A percentile compares a stretch with the other conserved stretches of the same genome.
Evolutionary conservation across 2,329 filamentous ascomycete genomes (phyloP).

Genomic region (Cercospora zeae-maydis): DNA sequence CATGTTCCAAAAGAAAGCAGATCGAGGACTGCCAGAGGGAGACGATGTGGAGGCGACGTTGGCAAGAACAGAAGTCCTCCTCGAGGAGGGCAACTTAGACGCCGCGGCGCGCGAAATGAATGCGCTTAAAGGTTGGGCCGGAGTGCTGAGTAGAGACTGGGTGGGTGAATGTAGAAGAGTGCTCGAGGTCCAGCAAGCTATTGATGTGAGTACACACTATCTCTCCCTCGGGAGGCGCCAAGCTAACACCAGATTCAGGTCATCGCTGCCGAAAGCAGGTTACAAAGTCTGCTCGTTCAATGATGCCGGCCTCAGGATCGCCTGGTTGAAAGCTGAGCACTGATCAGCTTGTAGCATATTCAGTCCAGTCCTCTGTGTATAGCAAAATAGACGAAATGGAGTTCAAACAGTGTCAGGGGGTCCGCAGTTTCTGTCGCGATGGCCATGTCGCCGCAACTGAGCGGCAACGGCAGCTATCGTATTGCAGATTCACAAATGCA

Average conservation of each 20-base stretch:
- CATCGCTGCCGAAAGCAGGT: conserved; percentile 82
- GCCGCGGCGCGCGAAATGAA: conserved; percentile 94
- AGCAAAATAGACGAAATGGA: conserved; percentile 13
- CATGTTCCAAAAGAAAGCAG: conserved; percentile 79
- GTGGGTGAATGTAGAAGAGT: conserved; percentile 84
- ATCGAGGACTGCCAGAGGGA: conserved; percentile 66
- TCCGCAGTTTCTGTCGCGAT: background rate
- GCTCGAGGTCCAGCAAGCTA: conserved; percentile 89
- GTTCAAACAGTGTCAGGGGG: background rate
- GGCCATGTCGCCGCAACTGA: background rate
- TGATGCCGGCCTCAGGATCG: conserved; percentile 40
- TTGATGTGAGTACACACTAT: conserved; percentile 67
- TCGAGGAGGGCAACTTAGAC: conserved; percentile 92
- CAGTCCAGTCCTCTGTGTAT: conserved; percentile 15
- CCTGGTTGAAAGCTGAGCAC: background rate
- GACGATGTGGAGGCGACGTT: conserved; percentile 93
- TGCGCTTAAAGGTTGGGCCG: conserved; percentile 85
- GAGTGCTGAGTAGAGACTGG: conserved; percentile 93
- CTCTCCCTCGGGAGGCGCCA: background rate
- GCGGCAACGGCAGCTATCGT: background rate
- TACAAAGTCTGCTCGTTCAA: conserved; percentile 83
- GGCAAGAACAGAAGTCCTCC: conserved; percentile 78
- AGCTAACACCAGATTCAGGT: conserved; percentile 52
- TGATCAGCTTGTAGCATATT: conserved; percentile 20
- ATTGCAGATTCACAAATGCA: background rate